Base-by-base conservation (phyloP, 1,284 basidiomycete genomes). In the Ceratobasidium sp. region DNA sequence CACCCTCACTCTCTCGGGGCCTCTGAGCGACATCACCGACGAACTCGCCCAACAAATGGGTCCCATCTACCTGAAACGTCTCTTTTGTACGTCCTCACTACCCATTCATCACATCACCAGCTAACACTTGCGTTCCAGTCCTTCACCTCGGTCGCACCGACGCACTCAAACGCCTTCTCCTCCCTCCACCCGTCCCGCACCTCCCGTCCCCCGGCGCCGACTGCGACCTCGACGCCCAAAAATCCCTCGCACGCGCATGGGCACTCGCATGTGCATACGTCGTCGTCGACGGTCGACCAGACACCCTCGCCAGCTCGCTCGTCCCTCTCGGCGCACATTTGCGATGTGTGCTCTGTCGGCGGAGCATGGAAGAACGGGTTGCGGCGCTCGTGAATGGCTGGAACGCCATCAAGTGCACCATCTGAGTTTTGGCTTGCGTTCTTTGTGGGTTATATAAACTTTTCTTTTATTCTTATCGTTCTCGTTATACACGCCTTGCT, bases 11-110 rank as follows among this genome's bases (percentile, higher is more conserved):
- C 59, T 77, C n/a, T 64, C 59, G 34, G 54, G 59, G 8, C 52
- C 67, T 3, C 57, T 77, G 34, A 77, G 76, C 76, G 76, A 77
- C 34, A 65, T 77, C 29, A 77, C 57, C 44, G 76, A 77, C 51
- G 32, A 61, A 5, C 19, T 77, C 34, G 76, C 76, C 17, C 29
- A 51, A 11, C 76, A 70, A 29, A 77, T 77, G 77, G 77, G 76
- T 1, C 67, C 76, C 15, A 43, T 71, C n/a, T 77, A 77, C 49
- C 40, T 77, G 19, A 61, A 64, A n/a, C 67, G 76, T 17, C 68
- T 77, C 46, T 64, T 77, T 56, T 77, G 69, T 71, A 49, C 32
- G 69, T 71, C 43, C 49, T 37, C 7, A 40, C n/a, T 32, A 37
- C 40, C 64, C 6, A 19, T 22, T 59, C 52, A 66, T 57, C 37